Percentiles rank a stretch among this genome's conserved stretches.
phyloP scores from a whole-genome alignment of 148 eudicot genomes.

The Drosera capensis region DNA sequence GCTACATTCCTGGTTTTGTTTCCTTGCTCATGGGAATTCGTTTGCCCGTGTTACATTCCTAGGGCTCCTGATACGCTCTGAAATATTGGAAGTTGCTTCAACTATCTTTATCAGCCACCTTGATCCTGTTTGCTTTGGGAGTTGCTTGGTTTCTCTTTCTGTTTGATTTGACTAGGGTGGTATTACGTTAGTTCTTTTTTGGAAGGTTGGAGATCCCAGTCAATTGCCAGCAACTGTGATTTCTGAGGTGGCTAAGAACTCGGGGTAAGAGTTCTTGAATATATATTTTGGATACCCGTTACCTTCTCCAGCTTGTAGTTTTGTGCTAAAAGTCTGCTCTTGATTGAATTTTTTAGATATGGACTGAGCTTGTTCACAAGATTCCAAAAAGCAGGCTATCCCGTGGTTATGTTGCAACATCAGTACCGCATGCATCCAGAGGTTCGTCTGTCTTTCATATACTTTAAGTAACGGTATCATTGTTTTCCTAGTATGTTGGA shows the following conservation, averaged over 20 bases:
- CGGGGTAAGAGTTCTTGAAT: slow-evolving; percentile 35
- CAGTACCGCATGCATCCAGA: slow-evolving; percentile 99
- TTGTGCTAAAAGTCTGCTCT: not conserved
- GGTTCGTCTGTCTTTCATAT: slow-evolving; percentile 21
- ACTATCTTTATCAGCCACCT: not conserved
- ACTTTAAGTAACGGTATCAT: too few species aligned
- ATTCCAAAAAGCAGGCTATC: slow-evolving; percentile 87
- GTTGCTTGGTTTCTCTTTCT: not conserved
- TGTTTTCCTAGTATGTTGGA: not conserved
- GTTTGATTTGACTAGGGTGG: not conserved
- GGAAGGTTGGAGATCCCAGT: slow-evolving; percentile 95
- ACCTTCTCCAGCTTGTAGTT: not conserved
- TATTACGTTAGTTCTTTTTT: not conserved
- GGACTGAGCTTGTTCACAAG: slow-evolving; percentile 91
- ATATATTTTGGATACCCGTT: not conserved
- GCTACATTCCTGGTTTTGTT: too few species aligned
- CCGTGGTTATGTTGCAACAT: slow-evolving; percentile 84
- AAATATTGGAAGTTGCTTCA: too few species aligned
- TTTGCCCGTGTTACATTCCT: too few species aligned
- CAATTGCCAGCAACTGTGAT: slow-evolving; percentile 98
- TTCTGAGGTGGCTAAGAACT: slow-evolving; percentile 59
- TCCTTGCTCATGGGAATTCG: too few species aligned
- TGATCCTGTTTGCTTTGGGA: not conserved
- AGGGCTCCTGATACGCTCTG: too few species aligned
- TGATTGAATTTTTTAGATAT: slow-evolving; percentile 27